Conservation (phyloP, 257 asterid species). For the Rubia yunnanensis region DNA sequence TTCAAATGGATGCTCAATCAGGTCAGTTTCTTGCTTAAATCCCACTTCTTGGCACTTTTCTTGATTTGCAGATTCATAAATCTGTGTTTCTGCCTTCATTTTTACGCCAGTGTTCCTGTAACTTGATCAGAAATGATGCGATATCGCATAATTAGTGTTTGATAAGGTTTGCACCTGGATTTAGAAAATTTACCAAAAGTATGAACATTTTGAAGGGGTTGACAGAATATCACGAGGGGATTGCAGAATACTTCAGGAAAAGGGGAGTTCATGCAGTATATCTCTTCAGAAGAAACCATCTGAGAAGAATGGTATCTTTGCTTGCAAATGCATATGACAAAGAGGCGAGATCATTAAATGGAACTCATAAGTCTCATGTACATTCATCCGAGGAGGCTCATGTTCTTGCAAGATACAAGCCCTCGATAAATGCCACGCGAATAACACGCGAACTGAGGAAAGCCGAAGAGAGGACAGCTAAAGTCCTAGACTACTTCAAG, state of each 20-base stretch:
- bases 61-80: background rate
- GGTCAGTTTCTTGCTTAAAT: conserved; percentile 25
- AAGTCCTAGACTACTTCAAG: conserved; percentile 53
- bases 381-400: conserved; percentile 71
- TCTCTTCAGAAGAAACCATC: conserved; percentile 63
- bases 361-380: conserved; percentile 81
- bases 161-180: too few relatives aligned
- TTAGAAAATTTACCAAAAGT: background rate
- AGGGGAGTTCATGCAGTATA: conserved; percentile 62
- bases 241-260: conserved; percentile 47
- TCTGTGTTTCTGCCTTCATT: too few relatives aligned
- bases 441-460: conserved; percentile 37
- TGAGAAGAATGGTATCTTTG: conserved; percentile 61
- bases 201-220: conserved; percentile 45
- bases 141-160: too few relatives aligned
- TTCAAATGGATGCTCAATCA: conserved; percentile 97
- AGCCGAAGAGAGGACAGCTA: conserved; percentile 27
- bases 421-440: conserved; percentile 38
- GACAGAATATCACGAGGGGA: conserved; percentile 42
- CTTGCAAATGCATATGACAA: conserved; percentile 68
- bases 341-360: conserved; percentile 53
- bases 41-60: background rate
- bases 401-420: conserved; percentile 62
- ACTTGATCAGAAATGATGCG: background rate
- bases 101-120: too few relatives aligned